phyloP scores from a whole-genome alignment of 2,329 filamentous ascomycete species.

The Gaeumannomyces tritici region DNA sequence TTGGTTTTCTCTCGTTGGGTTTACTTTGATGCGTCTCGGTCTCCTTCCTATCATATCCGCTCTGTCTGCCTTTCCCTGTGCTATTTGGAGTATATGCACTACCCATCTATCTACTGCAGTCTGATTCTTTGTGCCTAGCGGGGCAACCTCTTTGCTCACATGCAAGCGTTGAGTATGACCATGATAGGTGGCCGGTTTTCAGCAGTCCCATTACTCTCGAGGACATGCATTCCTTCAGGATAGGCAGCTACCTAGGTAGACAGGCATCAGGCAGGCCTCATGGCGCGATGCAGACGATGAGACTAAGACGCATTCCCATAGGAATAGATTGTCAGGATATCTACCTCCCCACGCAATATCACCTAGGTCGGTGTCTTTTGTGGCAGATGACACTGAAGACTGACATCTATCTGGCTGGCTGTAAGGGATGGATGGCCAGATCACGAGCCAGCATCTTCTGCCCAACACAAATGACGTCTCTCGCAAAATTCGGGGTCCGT shows the following conservation, averaged over 20 bases:
- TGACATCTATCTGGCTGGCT: too few relatives aligned
- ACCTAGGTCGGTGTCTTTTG: too few relatives aligned
- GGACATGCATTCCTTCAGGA: not conserved
- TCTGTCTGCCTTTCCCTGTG: not conserved
- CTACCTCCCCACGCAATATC: too few relatives aligned
- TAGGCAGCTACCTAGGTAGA: not conserved
- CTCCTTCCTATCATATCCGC: not conserved
- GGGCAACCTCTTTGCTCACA: not conserved
- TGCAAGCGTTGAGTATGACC: not conserved
- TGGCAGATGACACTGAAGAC: too few relatives aligned
- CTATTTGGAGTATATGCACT: not conserved
- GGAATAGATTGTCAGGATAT: too few relatives aligned
- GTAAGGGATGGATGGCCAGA: too few relatives aligned
- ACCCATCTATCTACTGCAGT: not conserved
- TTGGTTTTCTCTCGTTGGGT: not conserved
- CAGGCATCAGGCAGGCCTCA: too few relatives aligned
- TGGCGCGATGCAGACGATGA: too few relatives aligned
- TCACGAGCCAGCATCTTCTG: not conserved
- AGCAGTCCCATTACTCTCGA: not conserved
- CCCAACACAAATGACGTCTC: not conserved
- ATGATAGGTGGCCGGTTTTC: not conserved
- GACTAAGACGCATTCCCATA: too few relatives aligned
- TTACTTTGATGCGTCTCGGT: not conserved
- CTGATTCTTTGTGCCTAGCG: not conserved
- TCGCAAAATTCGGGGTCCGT: not conserved